phyloP scores from a whole-genome alignment of 2,329 filamentous ascomycete species.

The Penicillium rolfsii region DNA sequence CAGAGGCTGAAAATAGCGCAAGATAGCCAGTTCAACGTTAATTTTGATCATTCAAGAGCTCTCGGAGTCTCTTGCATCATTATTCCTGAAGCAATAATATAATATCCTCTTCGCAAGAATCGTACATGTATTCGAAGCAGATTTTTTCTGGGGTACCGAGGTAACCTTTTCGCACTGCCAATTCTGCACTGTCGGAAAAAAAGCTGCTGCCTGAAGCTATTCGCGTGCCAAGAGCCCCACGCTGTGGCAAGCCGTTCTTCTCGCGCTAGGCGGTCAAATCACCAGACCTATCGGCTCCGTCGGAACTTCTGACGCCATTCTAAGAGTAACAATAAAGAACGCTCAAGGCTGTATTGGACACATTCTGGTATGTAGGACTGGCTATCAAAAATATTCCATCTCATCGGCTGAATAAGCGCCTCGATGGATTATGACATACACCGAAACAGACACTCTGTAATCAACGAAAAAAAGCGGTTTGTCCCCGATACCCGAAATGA shows the following conservation, averaged over 20 bases:
- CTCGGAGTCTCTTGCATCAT: no score
- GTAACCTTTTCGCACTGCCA: no score
- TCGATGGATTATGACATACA: not conserved
- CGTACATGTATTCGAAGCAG: not conserved
- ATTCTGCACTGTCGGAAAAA: constrained; percentile 1
- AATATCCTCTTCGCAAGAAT: no score
- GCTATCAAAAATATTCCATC: not conserved
- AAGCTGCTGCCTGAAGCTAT: constrained; percentile 27
- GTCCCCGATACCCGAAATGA: not conserved
- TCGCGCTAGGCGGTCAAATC: not conserved
- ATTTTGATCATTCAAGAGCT: no score
- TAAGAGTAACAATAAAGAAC: not conserved
- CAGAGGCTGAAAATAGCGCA: no score
- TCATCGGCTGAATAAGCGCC: not conserved
- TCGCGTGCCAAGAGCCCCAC: constrained; percentile 8
- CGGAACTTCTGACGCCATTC: not conserved
- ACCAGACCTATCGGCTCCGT: not conserved
- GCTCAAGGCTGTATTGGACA: not conserved
- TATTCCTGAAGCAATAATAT: no score
- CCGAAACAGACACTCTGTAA: not conserved
- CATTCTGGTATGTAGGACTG: not conserved
- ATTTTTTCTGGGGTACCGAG: not conserved
- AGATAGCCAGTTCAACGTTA: not conserved
- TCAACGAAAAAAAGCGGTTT: not conserved
- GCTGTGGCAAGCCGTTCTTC: not conserved